Base-by-base conservation (phyloP, 2,329 filamentous ascomycete species). In the Canariomyces notabilis region DNA sequence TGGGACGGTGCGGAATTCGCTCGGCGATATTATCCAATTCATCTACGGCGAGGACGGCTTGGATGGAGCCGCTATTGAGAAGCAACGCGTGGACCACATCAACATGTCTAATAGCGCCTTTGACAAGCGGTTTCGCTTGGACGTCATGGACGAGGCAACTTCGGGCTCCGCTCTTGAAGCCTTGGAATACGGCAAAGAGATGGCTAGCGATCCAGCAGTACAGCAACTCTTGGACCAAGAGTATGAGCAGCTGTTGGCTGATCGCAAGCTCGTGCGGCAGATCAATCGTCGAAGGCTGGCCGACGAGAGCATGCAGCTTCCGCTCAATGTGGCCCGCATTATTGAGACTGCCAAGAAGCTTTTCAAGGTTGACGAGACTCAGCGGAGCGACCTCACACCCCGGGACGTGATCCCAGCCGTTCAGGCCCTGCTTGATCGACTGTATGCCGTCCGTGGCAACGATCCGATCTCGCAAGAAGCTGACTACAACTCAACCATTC, bases 11-110 rank as follows among this genome's bases (percentile, higher is more conserved):
- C 85, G 93, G 49, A 98, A 98, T 68, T 98, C 93, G 2, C 76
- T 97, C 36, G 93, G 93, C 37, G 94, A 98, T 59, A 86, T 98
- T 53, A 84, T 98, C 44, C 91, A 98, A 63, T 98, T 98, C 71
- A 77, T 96, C 51, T 98, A 98, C 57, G 93, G 93, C 62, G 93
- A 98, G 65, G 94, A 98, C 67, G 94, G 93, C 61, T 77, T 97
- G 6, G 94, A 98, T 66, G 94, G 87, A 61, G 86, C 87, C 55
- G 81, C 85, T 65, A 97, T 99, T 48, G 93, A 99, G 71, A 88
- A 89, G 60, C 94, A 98, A 67, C 80, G 80, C 44, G 80, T 98
- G 54, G 89, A 95, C 59, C 84, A 87, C 62, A 86, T 97, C 64
- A 85, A 83, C 55, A 82, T 88, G 66, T 89, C 88, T 2, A 76